Base-by-base conservation (phyloP, 2,329 filamentous ascomycete genomes). In the Ophiostoma montium region DNA sequence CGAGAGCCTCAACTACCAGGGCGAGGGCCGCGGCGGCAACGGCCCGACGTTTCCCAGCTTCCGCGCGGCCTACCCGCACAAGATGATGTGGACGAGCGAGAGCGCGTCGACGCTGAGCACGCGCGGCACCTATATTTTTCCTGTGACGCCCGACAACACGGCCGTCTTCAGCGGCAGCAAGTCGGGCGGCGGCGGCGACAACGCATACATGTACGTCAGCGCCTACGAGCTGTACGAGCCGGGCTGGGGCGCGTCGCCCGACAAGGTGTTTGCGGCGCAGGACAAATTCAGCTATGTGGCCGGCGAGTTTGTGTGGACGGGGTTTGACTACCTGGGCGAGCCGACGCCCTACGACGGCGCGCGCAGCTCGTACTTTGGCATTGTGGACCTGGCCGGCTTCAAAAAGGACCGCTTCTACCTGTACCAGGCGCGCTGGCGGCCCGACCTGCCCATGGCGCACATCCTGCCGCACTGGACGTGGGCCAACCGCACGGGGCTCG, bases 391-490 rank as follows among this genome's bases (percentile, higher is more conserved):
- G 7, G 74, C 74, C 0, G 74, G 74, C 0, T 78, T 78, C 60
- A 66, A 64, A 49, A 78, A 78, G 58, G 73, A 77, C 51, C 63
- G 74, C 1, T 77, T 70, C 58, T 76, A 67, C 53, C 56, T 76
- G 4, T 78, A 77, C 52, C 74, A 76, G 55, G 59, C 72, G 0
- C 67, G 71, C 8, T 78, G 74, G 75, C 61, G 67, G 3, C 63
- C 72, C 0, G 67, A 71, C 15, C 48, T 72, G 0, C 60, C 55
- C 2, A 66, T 70, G 59, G 73, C 70, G 3, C 72, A 76, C 54
- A 69, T 77, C 16, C 64, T 76, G 0, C 74, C 74, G 2, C 74
- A 76, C 56, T 77, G 74, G 74, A 75, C 63, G 15, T 78, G 71
- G 70, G 67, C 70, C 0, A 66, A 68, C 15, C 61, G 51, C 23